Percentiles rank a stretch among this genome's conserved stretches.
Evolutionary conservation across 495 filamentous ascomycete genomes (phyloP).

Genomic region (Jackrogersella minutella): DNA sequence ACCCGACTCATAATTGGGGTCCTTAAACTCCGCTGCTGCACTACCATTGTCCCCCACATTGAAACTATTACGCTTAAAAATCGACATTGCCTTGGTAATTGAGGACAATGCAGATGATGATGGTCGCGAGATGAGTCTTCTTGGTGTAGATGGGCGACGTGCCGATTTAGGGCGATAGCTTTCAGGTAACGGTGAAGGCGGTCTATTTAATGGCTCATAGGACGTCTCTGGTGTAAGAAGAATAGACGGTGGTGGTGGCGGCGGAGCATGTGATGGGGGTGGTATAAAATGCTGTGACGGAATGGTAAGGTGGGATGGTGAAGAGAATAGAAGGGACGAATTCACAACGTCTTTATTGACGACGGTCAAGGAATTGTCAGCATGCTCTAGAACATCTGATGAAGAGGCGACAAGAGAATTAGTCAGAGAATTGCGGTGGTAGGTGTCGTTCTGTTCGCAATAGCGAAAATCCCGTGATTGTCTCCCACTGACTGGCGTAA

Average conservation of each 20-base stretch:
- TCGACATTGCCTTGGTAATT: conserved; percentile 39
- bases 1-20: conserved; percentile 31
- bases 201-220: conserved; percentile 51
- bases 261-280: conserved; percentile 27
- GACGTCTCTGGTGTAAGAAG: conserved; percentile 6
- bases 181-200: conserved; percentile 40
- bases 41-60: conserved; percentile 30
- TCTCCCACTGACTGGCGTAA: conserved; percentile 59
- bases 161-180: conserved; percentile 42
- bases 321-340: conserved; percentile 26
- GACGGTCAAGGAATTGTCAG: conserved; percentile 35
- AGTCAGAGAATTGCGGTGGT: conserved; percentile 47
- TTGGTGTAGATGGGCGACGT: conserved; percentile 27
- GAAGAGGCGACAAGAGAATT: conserved; percentile 30
- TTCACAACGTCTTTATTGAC: conserved; percentile 33
- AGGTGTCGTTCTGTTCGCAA: conserved; percentile 51
- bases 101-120: conserved; percentile 39
- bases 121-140: conserved; percentile 22
- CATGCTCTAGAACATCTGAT: conserved; percentile 31
- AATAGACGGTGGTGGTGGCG: conserved; percentile 41
- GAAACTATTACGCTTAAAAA: conserved; percentile 42
- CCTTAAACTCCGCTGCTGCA: conserved; percentile 33
- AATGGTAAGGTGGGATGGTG: conserved; percentile 28
- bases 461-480: conserved; percentile 59
- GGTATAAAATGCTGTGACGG: conserved; percentile 36